Base-by-base conservation (phyloP, 768 basidiomycete species). In the Termitomyces sp. region DNA sequence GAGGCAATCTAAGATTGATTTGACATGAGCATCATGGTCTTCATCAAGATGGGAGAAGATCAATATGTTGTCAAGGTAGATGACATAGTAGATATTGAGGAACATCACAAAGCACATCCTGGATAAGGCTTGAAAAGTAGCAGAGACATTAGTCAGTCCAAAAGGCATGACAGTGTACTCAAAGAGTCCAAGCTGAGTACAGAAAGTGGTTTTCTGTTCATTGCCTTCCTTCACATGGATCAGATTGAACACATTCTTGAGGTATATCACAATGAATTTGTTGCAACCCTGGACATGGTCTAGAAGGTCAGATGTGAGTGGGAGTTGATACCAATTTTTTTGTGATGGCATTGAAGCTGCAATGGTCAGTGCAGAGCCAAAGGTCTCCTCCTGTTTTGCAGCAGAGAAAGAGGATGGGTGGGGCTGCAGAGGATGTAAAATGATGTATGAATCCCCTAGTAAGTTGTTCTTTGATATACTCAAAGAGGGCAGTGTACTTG, bases 151-250 rank as follows among this genome's bases (percentile, higher is more conserved):
- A 0, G n/a, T 46, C 7, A 46, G 45, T 8, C 45, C 20, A 20
- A 15, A 42, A 42, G 14, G 42, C 42, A 42, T 15, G 4, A 42
- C 15, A 4, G 2, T 42, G 7, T 42, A 42, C 15, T 42, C 20
- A 42, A 42, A 42, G 12, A 42, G 42, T 15, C 15, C 42, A 15
- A 42, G 15, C 5, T 42, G 42, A 3, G 42, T 42, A 17, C 15
- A 17, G 82, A 80, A 65, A 80, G 81, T 79, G 81, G 20, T 20
- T 20, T 20, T 20, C 75, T 71, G 75, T 66, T 79, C 72, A 57
- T 80, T 71, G 0, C 78, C 78, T n/a, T 72, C 69, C 2, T 66
- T 62, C 20, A 20, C 20, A 20, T 20, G 20, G 20, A 20, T 20
- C 34, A 36, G 34, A 9, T 36, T 36, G 34, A 36, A 36, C 34